phyloP scores from a whole-genome alignment of 2,329 filamentous ascomycete species.

The Dothistroma pini region DNA sequence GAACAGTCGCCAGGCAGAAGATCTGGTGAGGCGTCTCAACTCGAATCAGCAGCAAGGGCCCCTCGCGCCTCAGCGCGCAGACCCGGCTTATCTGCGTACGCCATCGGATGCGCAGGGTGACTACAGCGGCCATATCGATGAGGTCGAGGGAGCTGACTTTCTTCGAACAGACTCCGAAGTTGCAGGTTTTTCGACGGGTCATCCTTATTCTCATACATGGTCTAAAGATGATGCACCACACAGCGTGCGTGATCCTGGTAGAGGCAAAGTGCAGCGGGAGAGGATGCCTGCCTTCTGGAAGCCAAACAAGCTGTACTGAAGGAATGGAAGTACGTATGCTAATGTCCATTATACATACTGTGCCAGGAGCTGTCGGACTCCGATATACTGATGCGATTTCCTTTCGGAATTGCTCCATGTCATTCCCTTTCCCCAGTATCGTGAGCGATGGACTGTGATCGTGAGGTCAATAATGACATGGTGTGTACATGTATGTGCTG shows the following conservation, averaged over 20 bases:
- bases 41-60: background rate
- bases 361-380: background rate
- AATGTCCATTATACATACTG: background rate
- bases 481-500: background rate
- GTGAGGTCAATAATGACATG: background rate
- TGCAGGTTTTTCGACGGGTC: background rate
- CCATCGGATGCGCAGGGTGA: background rate
- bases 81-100: background rate
- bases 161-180: background rate
- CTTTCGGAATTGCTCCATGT: background rate
- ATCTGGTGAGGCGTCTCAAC: conserved; percentile 9
- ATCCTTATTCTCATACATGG: background rate
- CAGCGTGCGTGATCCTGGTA: background rate
- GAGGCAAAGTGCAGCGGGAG: conserved; percentile 7
- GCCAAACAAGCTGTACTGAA: conserved; percentile 45
- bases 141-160: background rate
- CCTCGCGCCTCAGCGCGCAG: background rate
- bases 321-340: background rate
- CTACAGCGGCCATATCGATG: background rate
- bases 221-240: background rate
- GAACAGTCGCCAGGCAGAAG: conserved; percentile 15
- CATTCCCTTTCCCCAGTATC: background rate
- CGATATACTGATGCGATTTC: background rate
- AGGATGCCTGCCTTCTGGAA: conserved; percentile 42
- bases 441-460: background rate